A percentile compares a stretch with the other conserved stretches of the same genome.
These are phyloP conservation scores for Pseudocercospora crystallina DNA, from an alignment of 2,329 filamentous ascomycete species.

Conservation along the genomic window DNA sequence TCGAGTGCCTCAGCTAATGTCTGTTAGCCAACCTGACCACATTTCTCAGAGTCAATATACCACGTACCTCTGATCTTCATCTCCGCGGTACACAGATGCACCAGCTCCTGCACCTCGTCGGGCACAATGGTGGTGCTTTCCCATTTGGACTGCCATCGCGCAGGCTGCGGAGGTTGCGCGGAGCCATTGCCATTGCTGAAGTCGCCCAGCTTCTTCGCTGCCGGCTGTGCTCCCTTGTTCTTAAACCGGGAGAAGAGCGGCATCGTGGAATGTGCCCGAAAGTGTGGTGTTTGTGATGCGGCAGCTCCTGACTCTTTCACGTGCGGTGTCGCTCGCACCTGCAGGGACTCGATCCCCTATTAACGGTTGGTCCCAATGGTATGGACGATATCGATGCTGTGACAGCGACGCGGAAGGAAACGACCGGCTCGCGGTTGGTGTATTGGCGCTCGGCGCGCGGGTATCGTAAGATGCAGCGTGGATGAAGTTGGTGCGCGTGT, in stretches of 20 bases:
- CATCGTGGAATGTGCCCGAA: conserved; percentile 38
- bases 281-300: background rate
- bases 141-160: conserved; percentile 80
- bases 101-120: conserved; percentile 85
- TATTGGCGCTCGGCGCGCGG: background rate
- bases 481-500: conserved; percentile 2
- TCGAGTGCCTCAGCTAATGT: conserved; percentile 66
- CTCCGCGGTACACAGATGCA: conserved; percentile 82
- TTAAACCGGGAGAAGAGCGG: conserved; percentile 67
- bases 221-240: conserved; percentile 65
- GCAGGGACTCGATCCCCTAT: conserved; percentile 7
- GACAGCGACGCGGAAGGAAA: background rate
- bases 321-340: background rate
- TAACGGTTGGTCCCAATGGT: background rate
- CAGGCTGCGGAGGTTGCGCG: conserved; percentile 64
- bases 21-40: conserved; percentile 7
- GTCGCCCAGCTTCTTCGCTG: conserved; percentile 52
- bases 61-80: conserved; percentile 86
- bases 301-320: conserved; percentile 2
- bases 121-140: conserved; percentile 76
- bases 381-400: background rate
- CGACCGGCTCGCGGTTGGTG: conserved; percentile 1
- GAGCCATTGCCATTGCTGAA: conserved; percentile 16
- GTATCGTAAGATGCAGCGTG: background rate
- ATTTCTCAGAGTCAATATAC: background rate